These are phyloP conservation scores for Phytophthora colocasiae DNA, from an alignment of 352 stramenopile genomes.

Conservation along the genomic window DNA sequence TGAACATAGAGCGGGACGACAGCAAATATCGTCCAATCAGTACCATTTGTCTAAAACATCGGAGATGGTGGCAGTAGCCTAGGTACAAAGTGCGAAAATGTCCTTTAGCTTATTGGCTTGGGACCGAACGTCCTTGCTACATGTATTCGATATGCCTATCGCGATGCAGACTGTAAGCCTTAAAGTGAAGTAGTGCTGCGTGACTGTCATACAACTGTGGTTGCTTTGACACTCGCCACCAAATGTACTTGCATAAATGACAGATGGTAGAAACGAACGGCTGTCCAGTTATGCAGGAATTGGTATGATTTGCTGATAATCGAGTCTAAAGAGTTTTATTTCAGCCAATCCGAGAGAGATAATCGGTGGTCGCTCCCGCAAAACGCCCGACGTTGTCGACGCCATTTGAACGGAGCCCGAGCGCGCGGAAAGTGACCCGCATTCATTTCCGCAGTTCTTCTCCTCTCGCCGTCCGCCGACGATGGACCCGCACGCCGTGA, in stretches of 20 bases:
- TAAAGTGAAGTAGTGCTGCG: background rate
- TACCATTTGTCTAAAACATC: background rate
- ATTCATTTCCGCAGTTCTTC: conserved; percentile 9
- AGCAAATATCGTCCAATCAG: conserved; percentile 14
- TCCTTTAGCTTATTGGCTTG: too few species aligned
- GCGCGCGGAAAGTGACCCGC: conserved; percentile 35
- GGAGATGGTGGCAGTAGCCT: conserved; percentile 1
- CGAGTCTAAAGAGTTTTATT: background rate
- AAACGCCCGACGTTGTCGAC: conserved; percentile 22
- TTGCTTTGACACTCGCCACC: conserved; percentile 1
- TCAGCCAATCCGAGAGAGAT: conserved; percentile 12
- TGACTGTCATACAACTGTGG: background rate
- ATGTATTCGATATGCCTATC: background rate
- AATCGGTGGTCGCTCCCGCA: conserved; percentile 24
- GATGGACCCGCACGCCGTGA: conserved; percentile 75
- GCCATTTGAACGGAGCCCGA: conserved; percentile 38
- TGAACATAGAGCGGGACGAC: background rate
- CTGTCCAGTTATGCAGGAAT: conserved; percentile 4
- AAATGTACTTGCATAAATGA: background rate
- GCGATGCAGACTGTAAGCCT: too few species aligned
- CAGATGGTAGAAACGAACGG: conserved; percentile 22
- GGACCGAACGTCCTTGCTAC: background rate
- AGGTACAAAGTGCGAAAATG: too few species aligned
- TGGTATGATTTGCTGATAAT: conserved; percentile 15
- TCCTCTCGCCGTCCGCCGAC: conserved; percentile 5